A percentile compares a stretch with the other conserved stretches of the same genome.
Evolutionary conservation across 2,329 filamentous ascomycete genomes (phyloP).

Genomic region (Nothomitra cinnamomea): DNA sequence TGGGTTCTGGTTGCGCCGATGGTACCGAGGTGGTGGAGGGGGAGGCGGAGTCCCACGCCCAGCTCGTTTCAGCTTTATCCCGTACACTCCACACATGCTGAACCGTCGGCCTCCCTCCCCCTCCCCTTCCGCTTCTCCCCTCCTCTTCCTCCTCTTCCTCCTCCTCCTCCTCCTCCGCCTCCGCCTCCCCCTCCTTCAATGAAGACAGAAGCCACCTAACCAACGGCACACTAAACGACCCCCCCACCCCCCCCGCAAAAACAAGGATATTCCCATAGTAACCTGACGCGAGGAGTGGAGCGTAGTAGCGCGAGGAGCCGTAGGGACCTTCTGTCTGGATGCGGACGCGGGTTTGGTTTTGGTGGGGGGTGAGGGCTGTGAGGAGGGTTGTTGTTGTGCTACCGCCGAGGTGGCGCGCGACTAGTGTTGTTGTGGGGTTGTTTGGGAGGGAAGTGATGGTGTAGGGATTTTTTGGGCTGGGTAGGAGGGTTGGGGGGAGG

Average conservation of each 20-base stretch:
- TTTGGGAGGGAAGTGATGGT: conserved; percentile 30
- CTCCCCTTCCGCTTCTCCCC: too few species aligned
- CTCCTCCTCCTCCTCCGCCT: too few species aligned
- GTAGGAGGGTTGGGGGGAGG: conserved; percentile 10
- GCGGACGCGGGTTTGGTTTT: not conserved
- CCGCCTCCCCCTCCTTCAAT: too few species aligned
- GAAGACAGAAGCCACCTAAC: not conserved
- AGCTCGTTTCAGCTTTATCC: not conserved
- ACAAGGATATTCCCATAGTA: not conserved
- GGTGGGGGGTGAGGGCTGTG: not conserved
- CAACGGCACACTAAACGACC: not conserved
- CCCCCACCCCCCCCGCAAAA: not conserved
- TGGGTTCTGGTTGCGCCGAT: too few species aligned
- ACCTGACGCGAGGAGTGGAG: not conserved
- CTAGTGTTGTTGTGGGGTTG: not conserved
- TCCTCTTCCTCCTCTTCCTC: too few species aligned
- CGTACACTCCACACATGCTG: not conserved
- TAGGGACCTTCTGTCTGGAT: not conserved
- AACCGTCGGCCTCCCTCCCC: not conserved
- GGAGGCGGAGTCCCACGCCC: too few species aligned
- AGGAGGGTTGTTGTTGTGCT: not conserved
- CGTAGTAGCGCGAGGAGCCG: not conserved
- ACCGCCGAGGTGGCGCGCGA: not conserved
- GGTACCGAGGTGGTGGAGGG: too few species aligned
- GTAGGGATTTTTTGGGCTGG: conserved; percentile 25